Evolutionary conservation across 1,139 yeast species (phyloP).

Genomic region (Lodderomyces elongisporus): DNA sequence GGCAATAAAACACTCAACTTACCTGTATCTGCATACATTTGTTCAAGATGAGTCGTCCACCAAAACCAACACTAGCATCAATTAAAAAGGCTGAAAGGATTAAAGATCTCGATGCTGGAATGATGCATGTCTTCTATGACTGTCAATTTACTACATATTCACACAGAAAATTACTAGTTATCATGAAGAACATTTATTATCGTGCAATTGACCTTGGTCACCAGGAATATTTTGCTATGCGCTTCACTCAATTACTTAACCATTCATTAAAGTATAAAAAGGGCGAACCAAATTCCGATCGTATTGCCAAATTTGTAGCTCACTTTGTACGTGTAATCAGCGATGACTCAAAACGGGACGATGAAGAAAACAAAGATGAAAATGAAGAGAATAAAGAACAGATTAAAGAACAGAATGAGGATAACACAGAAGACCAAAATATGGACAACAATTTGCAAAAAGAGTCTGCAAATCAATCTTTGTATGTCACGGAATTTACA

Average conservation of each 20-base stretch:
- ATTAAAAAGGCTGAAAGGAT: constrained; percentile 20
- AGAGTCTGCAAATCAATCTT: no score
- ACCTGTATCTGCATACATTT: no score
- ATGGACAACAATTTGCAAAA: neutral
- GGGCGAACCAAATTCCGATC: constrained; percentile 69
- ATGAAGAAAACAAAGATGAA: constrained; percentile 14
- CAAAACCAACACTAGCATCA: constrained; percentile 17
- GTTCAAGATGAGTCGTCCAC: constrained; percentile 1
- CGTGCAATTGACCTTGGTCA: constrained; percentile 49
- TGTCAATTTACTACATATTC: constrained; percentile 72
- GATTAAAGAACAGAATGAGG: neutral
- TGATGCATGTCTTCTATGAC: constrained; percentile 74
- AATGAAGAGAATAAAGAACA: constrained; percentile 26
- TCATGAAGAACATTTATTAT: constrained; percentile 54
- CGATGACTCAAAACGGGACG: constrained; percentile 1
- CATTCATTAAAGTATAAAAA: constrained; percentile 65
- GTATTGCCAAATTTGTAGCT: constrained; percentile 70
- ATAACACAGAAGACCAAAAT: neutral
- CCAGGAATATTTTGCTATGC: constrained; percentile 54
- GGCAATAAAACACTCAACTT: no score
- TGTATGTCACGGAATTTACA: constrained; percentile 42
- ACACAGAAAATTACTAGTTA: constrained; percentile 68
- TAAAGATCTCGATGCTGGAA: constrained; percentile 34
- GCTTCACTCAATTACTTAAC: constrained; percentile 58
- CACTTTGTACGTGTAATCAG: constrained; percentile 52